phyloP scores from a whole-genome alignment of 169 alveolate genomes.

The Plasmodium yoelii region DNA sequence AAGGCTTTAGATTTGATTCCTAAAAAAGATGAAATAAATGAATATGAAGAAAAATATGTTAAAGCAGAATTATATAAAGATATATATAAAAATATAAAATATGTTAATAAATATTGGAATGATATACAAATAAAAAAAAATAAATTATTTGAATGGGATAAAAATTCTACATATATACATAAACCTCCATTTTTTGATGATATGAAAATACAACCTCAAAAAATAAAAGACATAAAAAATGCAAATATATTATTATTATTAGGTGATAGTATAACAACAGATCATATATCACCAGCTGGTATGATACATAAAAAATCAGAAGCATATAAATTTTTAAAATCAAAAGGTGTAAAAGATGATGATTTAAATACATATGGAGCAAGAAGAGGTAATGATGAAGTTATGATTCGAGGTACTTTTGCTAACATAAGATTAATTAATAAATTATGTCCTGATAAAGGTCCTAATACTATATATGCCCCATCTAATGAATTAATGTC shows the following conservation, averaged over 20 bases:
- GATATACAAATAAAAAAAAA: constrained; percentile 90
- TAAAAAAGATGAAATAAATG: constrained; percentile 88
- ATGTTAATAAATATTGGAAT: constrained; percentile 95
- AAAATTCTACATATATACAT: constrained; percentile 94
- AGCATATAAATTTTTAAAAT: constrained; percentile 92
- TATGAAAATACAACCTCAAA: constrained; percentile 70
- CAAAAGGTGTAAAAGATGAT: constrained; percentile 88
- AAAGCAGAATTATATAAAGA: constrained; percentile 95
- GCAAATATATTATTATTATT: constrained; percentile 85
- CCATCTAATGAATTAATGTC: constrained; percentile 92
- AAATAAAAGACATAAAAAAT: constrained; percentile 80
- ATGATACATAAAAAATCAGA: constrained; percentile 95
- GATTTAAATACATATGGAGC: constrained; percentile 98
- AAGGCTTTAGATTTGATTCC: constrained; percentile 95
- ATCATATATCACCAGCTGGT: constrained; percentile 99
- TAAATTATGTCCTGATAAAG: constrained; percentile 91
- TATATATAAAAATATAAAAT: constrained; percentile 90
- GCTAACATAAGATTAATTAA: constrained; percentile 96
- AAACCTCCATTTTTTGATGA: constrained; percentile 95
- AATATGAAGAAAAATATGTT: constrained; percentile 85
- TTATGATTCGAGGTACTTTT: constrained; percentile 97
- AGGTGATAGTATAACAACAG: constrained; percentile 98
- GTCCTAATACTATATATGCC: constrained; percentile 94
- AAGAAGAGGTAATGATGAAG: constrained; percentile 97
- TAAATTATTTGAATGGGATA: constrained; percentile 93